phyloP scores from a whole-genome alignment of 768 basidiomycete genomes.

The Macrolepiota albuminosa region DNA sequence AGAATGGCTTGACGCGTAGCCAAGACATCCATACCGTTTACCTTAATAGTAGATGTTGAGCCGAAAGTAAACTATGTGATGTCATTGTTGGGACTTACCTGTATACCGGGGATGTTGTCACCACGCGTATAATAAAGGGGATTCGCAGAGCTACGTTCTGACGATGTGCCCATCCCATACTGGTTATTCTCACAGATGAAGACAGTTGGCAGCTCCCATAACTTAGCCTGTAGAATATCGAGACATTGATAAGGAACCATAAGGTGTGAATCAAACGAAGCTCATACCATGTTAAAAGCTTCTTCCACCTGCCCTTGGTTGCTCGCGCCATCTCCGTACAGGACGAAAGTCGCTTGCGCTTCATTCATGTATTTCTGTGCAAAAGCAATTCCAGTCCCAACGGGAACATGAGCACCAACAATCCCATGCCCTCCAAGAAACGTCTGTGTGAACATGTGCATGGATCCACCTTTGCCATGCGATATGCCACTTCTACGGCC shows the following conservation, averaged over 20 bases:
- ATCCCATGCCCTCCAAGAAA: constrained; percentile 65
- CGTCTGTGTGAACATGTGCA: constrained; percentile 40
- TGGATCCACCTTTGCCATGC: constrained; percentile 87
- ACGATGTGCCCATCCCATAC: constrained; percentile 98
- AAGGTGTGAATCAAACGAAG: constrained; percentile 3
- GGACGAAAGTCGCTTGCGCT: constrained; percentile 79
- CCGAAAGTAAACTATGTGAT: not conserved
- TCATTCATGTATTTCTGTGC: constrained; percentile 82
- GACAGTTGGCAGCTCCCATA: constrained; percentile 93
- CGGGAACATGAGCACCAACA: constrained; percentile 95
- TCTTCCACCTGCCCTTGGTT: constrained; percentile 90
- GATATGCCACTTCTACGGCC: constrained; percentile 93
- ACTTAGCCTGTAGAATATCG: constrained; percentile 61
- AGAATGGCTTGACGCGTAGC: constrained; percentile 80
- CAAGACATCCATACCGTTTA: constrained; percentile 97
- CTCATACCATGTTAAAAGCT: constrained; percentile 92
- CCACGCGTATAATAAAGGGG: constrained; percentile 96
- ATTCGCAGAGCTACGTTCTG: constrained; percentile 84
- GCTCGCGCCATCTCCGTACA: constrained; percentile 97
- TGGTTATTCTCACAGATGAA: constrained; percentile 80
- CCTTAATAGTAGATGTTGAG: not conserved
- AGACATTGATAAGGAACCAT: not conserved
- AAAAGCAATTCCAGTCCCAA: constrained; percentile 91
- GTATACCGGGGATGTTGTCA: constrained; percentile 94
- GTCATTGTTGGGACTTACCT: constrained; percentile 37